Evolutionary conservation across 169 alveolate species (phyloP).

Genomic region (Amoebophrya sp.): DNA sequence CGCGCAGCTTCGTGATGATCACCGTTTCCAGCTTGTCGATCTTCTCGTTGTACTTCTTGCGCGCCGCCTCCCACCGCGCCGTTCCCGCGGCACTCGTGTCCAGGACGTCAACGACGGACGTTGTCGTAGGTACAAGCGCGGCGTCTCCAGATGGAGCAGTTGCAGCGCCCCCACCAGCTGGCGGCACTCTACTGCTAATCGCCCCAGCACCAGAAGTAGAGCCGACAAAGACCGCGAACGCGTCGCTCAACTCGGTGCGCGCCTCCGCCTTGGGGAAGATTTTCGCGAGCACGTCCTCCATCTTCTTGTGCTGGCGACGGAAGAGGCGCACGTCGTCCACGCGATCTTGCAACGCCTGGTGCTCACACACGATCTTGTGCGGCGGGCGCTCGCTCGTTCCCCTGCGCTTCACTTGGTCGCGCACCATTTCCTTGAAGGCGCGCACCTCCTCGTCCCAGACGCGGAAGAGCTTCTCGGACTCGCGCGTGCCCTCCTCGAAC

Average conservation of each 20-base stretch:
- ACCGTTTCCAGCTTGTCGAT: slow-evolving; percentile 85
- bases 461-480: slow-evolving; percentile 63
- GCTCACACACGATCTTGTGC: slow-evolving; percentile 64
- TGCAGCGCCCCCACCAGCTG: background rate
- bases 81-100: slow-evolving; percentile 36
- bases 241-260: background rate
- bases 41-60: slow-evolving; percentile 61
- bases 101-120: slow-evolving; percentile 32
- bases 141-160: background rate
- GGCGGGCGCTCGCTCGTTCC: slow-evolving; percentile 58
- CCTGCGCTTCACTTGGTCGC: slow-evolving; percentile 58
- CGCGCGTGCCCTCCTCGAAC: slow-evolving; percentile 52
- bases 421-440: slow-evolving; percentile 60
- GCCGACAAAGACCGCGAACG: background rate
- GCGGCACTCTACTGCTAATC: no score
- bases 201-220: no score
- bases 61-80: slow-evolving; percentile 37
- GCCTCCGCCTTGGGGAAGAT: slow-evolving; percentile 38
- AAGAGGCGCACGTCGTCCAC: slow-evolving; percentile 68
- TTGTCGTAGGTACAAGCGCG: background rate
- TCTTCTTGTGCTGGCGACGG: slow-evolving; percentile 77
- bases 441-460: slow-evolving; percentile 80
- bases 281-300: slow-evolving; percentile 60
- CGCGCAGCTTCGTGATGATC: slow-evolving; percentile 76
- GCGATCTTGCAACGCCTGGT: slow-evolving; percentile 59